Evolutionary conservation across 805 yeast species (phyloP), one percentile per base, ranked within the genome.

Genomic region (Tetrapisispora pingtungensis): DNA sequence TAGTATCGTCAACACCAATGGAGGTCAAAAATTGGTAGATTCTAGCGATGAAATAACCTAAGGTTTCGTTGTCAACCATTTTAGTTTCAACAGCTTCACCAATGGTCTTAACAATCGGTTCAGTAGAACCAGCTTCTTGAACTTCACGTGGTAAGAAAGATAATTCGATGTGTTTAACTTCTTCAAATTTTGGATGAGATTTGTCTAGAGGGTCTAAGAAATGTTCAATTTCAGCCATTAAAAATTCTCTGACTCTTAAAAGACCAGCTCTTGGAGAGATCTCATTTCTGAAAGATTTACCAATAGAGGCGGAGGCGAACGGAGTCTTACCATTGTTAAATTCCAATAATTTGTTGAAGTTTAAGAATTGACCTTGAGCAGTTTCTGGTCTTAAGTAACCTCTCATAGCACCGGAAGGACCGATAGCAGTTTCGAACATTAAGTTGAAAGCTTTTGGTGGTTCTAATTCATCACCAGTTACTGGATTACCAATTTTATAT

Each of bases 201-300:
- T 93, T 93, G 69, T 89, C 75, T 40, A 71, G 70, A 47, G 99
- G 98, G 65, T 93, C 99, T 53, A 94, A 97, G 61, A 78, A 93
- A 69, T 93, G 98, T 72, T 93, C 99, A 62, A 93, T 89, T 75
- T 93, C 99, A 47, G 97, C 99, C 98, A 93, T 93, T 64, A 93
- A 73, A 67, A 93, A 93, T 73, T 93, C 99, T 70, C 99, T 87
- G 46, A 94, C 98, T 71, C 99, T 84, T 65, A 93, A 75, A 56
- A 93, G 74, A 57, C 99, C 99, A 24, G 97, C 85, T 68, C 98
- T 82, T 57, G 99, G 99, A 40, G 97, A 87, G 60, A 93, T 93
- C 73, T 93, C 99, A 68, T 93, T 93, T 74, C 99, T 84, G 77
- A 93, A 93, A 13, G 97, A 89, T 69, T 93, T 93, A 64, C 99